phyloP scores from a whole-genome alignment of 371 early-diverging fungal genomes.

The Saksenaea oblongispora region DNA sequence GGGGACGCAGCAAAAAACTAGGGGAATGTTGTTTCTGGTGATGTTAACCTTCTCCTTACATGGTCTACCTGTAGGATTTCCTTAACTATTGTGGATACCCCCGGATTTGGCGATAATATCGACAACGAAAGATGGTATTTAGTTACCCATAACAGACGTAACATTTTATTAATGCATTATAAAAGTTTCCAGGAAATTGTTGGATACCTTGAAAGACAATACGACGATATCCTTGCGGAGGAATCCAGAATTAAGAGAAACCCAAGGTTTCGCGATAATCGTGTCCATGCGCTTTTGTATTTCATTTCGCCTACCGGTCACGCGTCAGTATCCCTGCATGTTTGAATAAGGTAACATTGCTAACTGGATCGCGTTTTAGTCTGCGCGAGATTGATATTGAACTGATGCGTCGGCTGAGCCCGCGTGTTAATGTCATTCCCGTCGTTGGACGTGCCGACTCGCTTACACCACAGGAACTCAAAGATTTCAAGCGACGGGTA shows the following conservation, averaged over 20 bases:
- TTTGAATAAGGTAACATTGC: not conserved
- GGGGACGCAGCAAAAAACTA: slow-evolving; percentile 2
- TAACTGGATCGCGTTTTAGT: slow-evolving; percentile 35
- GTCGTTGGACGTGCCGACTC: slow-evolving; percentile 84
- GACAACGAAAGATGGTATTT: slow-evolving; percentile 75
- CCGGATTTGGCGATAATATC: slow-evolving; percentile 94
- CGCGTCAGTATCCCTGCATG: slow-evolving; percentile 48
- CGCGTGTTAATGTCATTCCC: slow-evolving; percentile 94
- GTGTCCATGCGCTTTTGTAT: slow-evolving; percentile 97
- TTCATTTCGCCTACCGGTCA: slow-evolving; percentile 98
- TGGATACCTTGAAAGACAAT: slow-evolving; percentile 92
- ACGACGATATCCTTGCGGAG: slow-evolving; percentile 94
- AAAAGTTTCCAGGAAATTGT: slow-evolving; percentile 81
- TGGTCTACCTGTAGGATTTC: slow-evolving; percentile 42
- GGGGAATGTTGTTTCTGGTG: not conserved
- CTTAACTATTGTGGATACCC: slow-evolving; percentile 92
- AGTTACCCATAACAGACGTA: slow-evolving; percentile 21
- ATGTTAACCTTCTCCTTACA: slow-evolving; percentile 6
- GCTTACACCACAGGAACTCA: slow-evolving; percentile 72
- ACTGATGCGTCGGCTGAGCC: slow-evolving; percentile 90
- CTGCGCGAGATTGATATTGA: slow-evolving; percentile 97
- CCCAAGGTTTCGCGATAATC: slow-evolving; percentile 95
- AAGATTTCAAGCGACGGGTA: slow-evolving; percentile 86
- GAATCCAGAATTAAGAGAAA: slow-evolving; percentile 95
- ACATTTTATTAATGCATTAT: slow-evolving; percentile 25